Percentiles rank a stretch among this genome's conserved stretches.
Evolutionary conservation across 2,329 filamentous ascomycete species (phyloP).

Genomic region (Penicillium verrucosum): DNA sequence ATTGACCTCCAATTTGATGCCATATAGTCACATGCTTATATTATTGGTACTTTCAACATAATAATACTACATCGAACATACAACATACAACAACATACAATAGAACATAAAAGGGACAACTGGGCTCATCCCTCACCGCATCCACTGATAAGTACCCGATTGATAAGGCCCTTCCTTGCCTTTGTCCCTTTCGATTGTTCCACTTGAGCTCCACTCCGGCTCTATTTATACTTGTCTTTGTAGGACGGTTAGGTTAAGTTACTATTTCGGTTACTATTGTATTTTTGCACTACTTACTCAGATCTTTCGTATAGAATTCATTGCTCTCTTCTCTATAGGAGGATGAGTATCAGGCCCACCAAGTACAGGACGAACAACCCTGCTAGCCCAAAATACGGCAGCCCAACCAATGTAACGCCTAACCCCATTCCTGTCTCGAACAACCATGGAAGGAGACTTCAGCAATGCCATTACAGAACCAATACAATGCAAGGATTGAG

Average conservation of each 20-base stretch:
- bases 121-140: background rate
- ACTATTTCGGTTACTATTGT: background rate
- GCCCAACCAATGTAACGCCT: background rate
- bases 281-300: background rate
- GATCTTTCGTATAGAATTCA: background rate
- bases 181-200: background rate
- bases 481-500: background rate
- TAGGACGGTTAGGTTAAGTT: background rate
- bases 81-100: background rate
- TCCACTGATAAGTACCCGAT: slow-evolving; percentile 7
- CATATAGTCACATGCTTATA: background rate
- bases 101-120: background rate
- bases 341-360: background rate
- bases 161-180: background rate
- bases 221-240: background rate
- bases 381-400: background rate
- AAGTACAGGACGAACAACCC: background rate
- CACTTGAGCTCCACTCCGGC: background rate
- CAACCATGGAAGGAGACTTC: background rate
- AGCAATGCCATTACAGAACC: background rate
- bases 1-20: background rate
- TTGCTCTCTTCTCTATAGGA: background rate
- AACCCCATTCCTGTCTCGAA: background rate
- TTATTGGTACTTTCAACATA: background rate
- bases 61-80: background rate